Evolutionary conservation across 78 protist species (phyloP).

Genomic region (Cyanophora paradoxa): DNA sequence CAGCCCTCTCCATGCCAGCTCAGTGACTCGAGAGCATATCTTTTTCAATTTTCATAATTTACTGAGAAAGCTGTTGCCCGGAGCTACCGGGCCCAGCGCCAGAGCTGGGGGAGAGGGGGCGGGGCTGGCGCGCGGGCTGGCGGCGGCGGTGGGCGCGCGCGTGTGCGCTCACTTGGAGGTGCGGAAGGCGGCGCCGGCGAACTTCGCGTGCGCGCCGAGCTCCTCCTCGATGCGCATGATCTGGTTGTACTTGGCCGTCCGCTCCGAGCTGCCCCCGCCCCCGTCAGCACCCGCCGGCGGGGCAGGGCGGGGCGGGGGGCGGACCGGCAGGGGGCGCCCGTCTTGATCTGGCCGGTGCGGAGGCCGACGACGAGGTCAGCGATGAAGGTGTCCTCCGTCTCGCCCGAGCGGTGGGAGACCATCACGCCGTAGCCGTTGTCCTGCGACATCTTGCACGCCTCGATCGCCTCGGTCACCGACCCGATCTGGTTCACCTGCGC

Average conservation of each 20-base stretch:
- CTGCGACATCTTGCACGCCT: constrained; percentile 66
- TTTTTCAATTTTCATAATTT: too few relatives aligned
- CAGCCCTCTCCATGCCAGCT: too few relatives aligned
- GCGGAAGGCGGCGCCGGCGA: constrained; percentile 19
- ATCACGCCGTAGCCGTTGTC: constrained; percentile 91
- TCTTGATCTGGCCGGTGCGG: constrained; percentile 97
- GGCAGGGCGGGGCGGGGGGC: background rate
- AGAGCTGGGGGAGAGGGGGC: too few relatives aligned
- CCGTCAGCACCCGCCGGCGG: background rate
- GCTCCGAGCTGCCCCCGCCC: constrained; percentile 56
- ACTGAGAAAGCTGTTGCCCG: too few relatives aligned
- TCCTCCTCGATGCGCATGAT: constrained; percentile 90
- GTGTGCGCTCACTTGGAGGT: too few relatives aligned
- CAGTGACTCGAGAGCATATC: too few relatives aligned
- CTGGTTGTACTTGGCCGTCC: constrained; percentile 98
- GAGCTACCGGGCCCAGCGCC: too few relatives aligned
- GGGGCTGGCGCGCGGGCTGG: too few relatives aligned
- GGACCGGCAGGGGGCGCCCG: constrained; percentile 99
- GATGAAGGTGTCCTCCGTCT: constrained; percentile 83
- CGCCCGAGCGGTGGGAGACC: constrained; percentile 97
- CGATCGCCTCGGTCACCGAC: constrained; percentile 82
- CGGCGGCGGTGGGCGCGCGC: too few relatives aligned
- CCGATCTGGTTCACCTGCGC: constrained; percentile 89
- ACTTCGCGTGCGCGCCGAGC: constrained; percentile 23
- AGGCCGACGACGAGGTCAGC: constrained; percentile 98